Evolutionary conservation across 768 basidiomycete genomes (phyloP).

Genomic region (Agaricus subrufescens): DNA sequence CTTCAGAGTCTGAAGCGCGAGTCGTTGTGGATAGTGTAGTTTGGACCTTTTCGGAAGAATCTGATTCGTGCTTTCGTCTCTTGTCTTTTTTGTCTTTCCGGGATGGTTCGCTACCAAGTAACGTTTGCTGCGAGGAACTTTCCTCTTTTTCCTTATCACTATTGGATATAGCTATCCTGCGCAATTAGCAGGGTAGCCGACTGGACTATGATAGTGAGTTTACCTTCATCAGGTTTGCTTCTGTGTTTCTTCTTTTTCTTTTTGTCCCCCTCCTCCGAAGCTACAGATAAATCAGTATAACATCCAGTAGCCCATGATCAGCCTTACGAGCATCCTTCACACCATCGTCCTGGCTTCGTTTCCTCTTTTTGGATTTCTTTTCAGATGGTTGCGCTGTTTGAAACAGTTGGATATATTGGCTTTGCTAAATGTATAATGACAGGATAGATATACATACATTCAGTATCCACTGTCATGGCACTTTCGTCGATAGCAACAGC

Average conservation of each 20-base stretch:
- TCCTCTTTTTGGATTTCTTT: slow-evolving; percentile 25
- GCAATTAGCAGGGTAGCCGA: background rate
- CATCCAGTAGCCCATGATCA: slow-evolving; percentile 15
- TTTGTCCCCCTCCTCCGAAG: background rate
- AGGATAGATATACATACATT: slow-evolving; percentile 16
- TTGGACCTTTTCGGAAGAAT: slow-evolving; percentile 14
- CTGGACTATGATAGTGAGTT: background rate
- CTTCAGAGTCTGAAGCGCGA: slow-evolving; percentile 36
- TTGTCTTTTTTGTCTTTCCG: slow-evolving; percentile 31
- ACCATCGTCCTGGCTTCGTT: slow-evolving; percentile 14
- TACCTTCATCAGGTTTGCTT: background rate
- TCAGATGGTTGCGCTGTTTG: slow-evolving; percentile 12
- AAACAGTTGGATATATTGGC: background rate
- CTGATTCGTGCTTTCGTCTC: slow-evolving; percentile 35
- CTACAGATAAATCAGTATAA: background rate
- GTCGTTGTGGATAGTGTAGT: slow-evolving; percentile 17
- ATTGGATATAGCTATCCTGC: background rate
- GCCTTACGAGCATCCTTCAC: slow-evolving; percentile 17
- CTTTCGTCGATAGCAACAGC: slow-evolving; percentile 10
- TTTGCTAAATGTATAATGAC: background rate
- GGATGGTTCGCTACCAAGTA: background rate
- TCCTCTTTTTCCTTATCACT: background rate
- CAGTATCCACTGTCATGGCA: slow-evolving; percentile 12
- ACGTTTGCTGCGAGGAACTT: background rate
- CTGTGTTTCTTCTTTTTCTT: slow-evolving; percentile 13